Conservation (phyloP, 345 rosid genomes). For the Salix udensis region DNA sequence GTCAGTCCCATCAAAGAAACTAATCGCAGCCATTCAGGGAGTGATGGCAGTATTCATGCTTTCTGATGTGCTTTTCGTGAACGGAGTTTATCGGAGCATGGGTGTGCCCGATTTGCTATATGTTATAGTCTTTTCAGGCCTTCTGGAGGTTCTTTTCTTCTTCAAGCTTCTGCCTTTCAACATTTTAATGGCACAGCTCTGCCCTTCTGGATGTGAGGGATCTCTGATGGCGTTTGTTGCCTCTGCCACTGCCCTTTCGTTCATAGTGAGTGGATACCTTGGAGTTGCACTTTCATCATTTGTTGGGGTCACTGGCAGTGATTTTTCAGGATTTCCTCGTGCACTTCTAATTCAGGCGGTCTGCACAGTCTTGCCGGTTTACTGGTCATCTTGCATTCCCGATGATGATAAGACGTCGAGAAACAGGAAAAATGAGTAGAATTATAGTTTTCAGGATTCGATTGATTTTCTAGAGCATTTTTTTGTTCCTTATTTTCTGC, state of each 20-base stretch:
- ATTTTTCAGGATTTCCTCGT: slow-evolving; percentile 57
- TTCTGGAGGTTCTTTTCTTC: slow-evolving; percentile 64
- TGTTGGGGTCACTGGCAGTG: slow-evolving; percentile 54
- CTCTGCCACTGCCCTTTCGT: slow-evolving; percentile 67
- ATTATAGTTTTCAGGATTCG: background rate
- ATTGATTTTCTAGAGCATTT: background rate
- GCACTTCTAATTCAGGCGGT: slow-evolving; percentile 62
- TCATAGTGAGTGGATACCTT: slow-evolving; percentile 70
- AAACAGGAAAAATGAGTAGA: slow-evolving; percentile 34
- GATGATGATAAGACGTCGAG: slow-evolving; percentile 35
- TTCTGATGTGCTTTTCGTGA: slow-evolving; percentile 70
- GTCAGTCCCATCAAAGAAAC: slow-evolving; percentile 55
- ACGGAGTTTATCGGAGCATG: slow-evolving; percentile 49
- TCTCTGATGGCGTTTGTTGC: slow-evolving; percentile 78
- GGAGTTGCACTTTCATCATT: slow-evolving; percentile 71
- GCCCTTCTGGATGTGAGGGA: slow-evolving; percentile 89
- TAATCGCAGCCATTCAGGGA: slow-evolving; percentile 61
- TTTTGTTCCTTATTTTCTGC: background rate
- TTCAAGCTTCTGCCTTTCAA: slow-evolving; percentile 80
- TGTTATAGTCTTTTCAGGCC: slow-evolving; percentile 57
- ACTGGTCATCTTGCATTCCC: slow-evolving; percentile 56
- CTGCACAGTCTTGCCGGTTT: slow-evolving; percentile 53
- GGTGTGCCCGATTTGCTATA: slow-evolving; percentile 64
- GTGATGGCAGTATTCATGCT: slow-evolving; percentile 57
- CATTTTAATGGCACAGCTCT: slow-evolving; percentile 58